Base-by-base conservation (phyloP, 1,139 yeast species). In the Pichia sp. region DNA sequence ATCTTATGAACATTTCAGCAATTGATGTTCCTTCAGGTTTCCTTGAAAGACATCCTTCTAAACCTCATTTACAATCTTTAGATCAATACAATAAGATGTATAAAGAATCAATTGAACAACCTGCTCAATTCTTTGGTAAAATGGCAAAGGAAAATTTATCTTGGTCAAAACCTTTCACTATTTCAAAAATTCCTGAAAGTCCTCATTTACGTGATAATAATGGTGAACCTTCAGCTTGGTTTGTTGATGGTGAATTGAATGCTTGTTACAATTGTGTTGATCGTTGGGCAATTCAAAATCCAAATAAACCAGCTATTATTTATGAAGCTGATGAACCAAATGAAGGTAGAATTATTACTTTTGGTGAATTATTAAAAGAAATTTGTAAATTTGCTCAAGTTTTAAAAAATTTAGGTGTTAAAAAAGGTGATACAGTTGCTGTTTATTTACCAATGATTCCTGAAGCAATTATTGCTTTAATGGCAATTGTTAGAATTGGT, bases 391-490 rank as follows among this genome's bases (percentile, higher is more conserved):
- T 82, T 56, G 84, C 88, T 8, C 87, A 80, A 54, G 78, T 81
- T 46, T 72, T 79, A 63, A 70, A 69, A 50, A 69, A 68, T 51
- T 64, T 78, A 57, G 89, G 89, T 46, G 89, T 83, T 48, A 72
- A 72, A 55, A 83, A 83, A 63, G 91, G 91, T 49, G 93, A 84
- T 57, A 78, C 89, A 6, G 91, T 84, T 33, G 93, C 93, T 3
- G 89, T 84, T 37, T 84, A 84, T 61, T 69, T 84, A 61, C 94
- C 93, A 51, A 84, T 84, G 94, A 80, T 82, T 49, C 91, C 93
- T 23, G 88, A 83, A 63, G 89, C 91, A 2, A 55, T 84, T 48
- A 72, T 81, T 33, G 74, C 93, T 1, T 64, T 84, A 50, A 66
- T 84, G 64, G 91, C 93, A 21, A 80, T 83, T 59, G 71, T 72